These are phyloP conservation scores for Neurospora sublineolata DNA, from an alignment of 495 filamentous ascomycete genomes.

Conservation along the genomic window DNA sequence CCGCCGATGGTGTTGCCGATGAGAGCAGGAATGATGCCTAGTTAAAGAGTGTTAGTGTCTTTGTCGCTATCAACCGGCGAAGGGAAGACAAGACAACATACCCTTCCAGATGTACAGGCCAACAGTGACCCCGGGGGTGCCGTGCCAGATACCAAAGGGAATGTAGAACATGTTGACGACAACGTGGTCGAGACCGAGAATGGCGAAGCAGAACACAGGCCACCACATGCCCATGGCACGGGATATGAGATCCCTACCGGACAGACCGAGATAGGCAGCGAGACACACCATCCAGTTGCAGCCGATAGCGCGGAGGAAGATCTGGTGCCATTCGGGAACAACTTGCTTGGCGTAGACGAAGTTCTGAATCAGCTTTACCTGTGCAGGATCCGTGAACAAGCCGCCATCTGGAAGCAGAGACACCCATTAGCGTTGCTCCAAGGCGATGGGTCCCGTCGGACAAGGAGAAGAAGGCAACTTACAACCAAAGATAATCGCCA, in stretches of 20 bases:
- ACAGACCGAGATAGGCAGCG: conserved; percentile 44
- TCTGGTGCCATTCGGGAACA: conserved; percentile 44
- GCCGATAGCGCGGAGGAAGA: conserved; percentile 50
- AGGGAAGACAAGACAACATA: not conserved
- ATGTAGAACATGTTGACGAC: conserved; percentile 58
- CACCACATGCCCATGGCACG: conserved; percentile 55
- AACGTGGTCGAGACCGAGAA: conserved; percentile 49
- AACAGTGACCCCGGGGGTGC: conserved; percentile 36
- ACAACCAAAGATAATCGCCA: conserved; percentile 49
- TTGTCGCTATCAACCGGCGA: not conserved
- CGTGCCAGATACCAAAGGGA: conserved; percentile 43
- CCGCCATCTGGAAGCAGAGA: conserved; percentile 36
- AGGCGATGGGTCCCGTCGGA: not conserved
- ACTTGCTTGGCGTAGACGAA: conserved; percentile 46
- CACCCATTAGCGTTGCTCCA: not conserved
- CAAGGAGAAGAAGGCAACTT: conserved; percentile 10
- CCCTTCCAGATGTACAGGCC: conserved; percentile 54
- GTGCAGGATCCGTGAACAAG: conserved; percentile 43
- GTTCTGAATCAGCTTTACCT: conserved; percentile 16
- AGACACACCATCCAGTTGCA: conserved; percentile 57
- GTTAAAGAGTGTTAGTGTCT: not conserved
- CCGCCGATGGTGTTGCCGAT: conserved; percentile 51
- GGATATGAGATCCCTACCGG: conserved; percentile 42
- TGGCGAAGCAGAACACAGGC: conserved; percentile 50
- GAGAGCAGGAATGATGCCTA: conserved; percentile 43